Base-by-base conservation (phyloP, 192 early-diverging fungal species). In the Chytriomyces confervae region DNA sequence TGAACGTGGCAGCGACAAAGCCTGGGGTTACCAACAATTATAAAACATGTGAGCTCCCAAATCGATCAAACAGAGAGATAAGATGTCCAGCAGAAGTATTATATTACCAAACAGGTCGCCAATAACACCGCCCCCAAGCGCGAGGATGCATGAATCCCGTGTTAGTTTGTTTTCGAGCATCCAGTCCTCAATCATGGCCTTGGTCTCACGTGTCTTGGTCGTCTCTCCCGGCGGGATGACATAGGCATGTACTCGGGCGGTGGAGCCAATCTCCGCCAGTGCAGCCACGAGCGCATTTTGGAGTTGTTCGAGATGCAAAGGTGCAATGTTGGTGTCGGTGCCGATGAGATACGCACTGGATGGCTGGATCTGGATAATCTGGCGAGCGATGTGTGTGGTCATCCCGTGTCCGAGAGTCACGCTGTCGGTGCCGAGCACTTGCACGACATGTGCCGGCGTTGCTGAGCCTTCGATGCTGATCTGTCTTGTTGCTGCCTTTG, bases 1-100 rank as follows among this genome's bases (percentile, higher is more conserved):
- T 99, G 80, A 97, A 99, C 3, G 96, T 99, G 6, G 97, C 93
- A 11, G 97, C 96, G 18, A 97, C 95, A 84, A 91, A 99, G 3
- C 88, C 88, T 89, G 63, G 7, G 72, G 9, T 9, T 46, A 20
- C 13, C 20, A 20, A 20, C 1, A 57, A n/a, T 10, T 10, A 57
- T 57, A n/a, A n/a, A 57, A 57, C 53, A 57, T 5, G 5, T 57
- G 53, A 57, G 13, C 1, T n/a, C 20, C 20, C 5, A 5, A 5
- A 57, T 57, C 13, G 16, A 13, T 20, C 53, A n/a, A n/a, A 57
- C 51, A 0, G 51, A 10, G 16, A 57, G 53, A 57, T 13, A 57
- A n/a, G 20, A 57, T 20, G 53, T 20, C 53, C 0, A 27, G 20
- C 13, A 13, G 1, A 13, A n/a, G 5, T 57, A 57, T 68, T 27